Base-by-base conservation (phyloP, 176 grass and related monocot genomes). In the Triticum timopheevii region DNA sequence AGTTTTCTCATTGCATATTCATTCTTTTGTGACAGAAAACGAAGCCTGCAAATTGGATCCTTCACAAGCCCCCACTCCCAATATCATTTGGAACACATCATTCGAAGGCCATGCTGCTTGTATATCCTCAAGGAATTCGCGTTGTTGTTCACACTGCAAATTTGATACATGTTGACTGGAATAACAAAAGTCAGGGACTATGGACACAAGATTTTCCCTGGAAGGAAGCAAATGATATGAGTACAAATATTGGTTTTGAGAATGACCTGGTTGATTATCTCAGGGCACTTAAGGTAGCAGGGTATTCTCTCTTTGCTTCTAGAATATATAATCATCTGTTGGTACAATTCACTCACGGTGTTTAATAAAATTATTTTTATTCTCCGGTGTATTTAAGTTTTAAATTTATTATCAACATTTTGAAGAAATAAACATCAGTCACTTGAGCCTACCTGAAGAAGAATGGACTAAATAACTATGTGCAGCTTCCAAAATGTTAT, bases 21-120 rank as follows among this genome's bases (percentile, higher is more conserved):
- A 80, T 84, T 13, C 20, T 83, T 89, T 83, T 56, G 69, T 86
- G 68, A 73, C 88, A 98, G 90, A 96, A 92, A 88, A 33, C 65
- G 22, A 92, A 86, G 83, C 86, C 89, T 88, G 50, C 86, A 68
- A 96, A 94, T 84, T 98, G 93, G 96, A 78, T 93, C 75, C 83
- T 98, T 58, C 93, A 96, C 85, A 98, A 91, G 69, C 96, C 96
- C 36, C 90, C 90, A 0, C 90, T 98, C 47, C 96, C 93, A 84
- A 98, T 98, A 84, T 91, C 96, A 82, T 98, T 92, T 92, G 96
- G 96, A 88, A 98, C 96, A 81, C 93, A 98, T 88, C 93, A 98
- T 86, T 96, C 90, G n/a, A 98, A 96, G 88, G 93, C 94, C 44
- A 94, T 98, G 90, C 79, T 98, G 76, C 93, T 98, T 84, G 89